These are phyloP conservation scores for Fraxinus floribunda DNA, from an alignment of 305 asterid genomes.

Conservation along the genomic window DNA sequence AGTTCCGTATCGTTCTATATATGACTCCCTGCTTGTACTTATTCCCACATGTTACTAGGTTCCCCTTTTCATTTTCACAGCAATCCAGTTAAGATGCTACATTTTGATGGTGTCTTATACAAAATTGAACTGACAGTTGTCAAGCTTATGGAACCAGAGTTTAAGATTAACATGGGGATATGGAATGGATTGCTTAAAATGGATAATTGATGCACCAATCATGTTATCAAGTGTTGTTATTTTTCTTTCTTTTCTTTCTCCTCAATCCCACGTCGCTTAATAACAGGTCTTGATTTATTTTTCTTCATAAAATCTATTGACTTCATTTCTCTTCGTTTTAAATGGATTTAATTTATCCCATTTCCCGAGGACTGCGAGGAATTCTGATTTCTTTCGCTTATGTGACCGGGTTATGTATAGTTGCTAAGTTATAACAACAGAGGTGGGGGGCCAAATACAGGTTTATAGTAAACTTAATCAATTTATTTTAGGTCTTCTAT, in stretches of 20 bases:
- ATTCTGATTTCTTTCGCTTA: not conserved
- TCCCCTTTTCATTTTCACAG: not conserved
- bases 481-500: not conserved
- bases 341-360: not conserved
- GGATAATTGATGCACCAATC: not conserved
- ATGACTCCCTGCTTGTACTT: not conserved
- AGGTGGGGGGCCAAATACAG: not conserved
- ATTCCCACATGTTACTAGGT: not conserved
- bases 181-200: constrained; percentile 2
- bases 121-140: not conserved
- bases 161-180: not conserved
- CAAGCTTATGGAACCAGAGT: not conserved
- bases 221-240: not conserved
- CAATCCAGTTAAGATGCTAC: not conserved
- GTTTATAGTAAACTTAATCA: not conserved
- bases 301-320: not conserved
- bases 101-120: not conserved
- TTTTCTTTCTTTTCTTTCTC: not conserved
- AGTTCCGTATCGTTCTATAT: not conserved
- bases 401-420: not conserved
- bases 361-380: not conserved
- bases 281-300: not conserved
- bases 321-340: not conserved
- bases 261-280: not conserved
- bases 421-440: not conserved